These are phyloP conservation scores for Cryptosporidium meleagridis DNA, from an alignment of 169 alveolate species.

Conservation along the genomic window DNA sequence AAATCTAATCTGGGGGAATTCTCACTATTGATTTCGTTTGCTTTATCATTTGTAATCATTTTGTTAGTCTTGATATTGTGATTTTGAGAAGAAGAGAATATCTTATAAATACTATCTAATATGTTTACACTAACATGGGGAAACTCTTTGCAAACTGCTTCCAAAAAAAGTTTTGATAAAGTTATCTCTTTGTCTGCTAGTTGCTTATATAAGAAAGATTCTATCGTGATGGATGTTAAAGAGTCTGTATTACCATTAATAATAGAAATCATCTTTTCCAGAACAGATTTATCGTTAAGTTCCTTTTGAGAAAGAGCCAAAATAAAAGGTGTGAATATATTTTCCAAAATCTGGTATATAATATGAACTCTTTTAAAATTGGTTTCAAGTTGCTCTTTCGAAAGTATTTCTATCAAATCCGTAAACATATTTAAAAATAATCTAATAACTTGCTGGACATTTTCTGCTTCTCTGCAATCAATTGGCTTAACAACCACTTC, in stretches of 20 bases:
- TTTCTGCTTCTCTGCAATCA: neutral
- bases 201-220: neutral
- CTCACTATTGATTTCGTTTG: neutral
- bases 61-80: neutral
- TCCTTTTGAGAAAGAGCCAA: neutral
- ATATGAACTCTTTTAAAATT: neutral
- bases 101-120: neutral
- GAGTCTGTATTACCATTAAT: neutral
- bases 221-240: neutral
- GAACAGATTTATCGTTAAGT: neutral
- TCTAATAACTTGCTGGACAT: neutral
- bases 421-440: neutral
- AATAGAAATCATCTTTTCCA: neutral
- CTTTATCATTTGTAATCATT: neutral
- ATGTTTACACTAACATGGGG: neutral
- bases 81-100: neutral
- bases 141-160: neutral
- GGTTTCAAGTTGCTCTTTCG: neutral
- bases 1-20: neutral
- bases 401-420: neutral
- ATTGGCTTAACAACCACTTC: neutral
- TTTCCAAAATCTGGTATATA: conserved; percentile 1
- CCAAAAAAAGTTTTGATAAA: neutral
- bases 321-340: neutral
- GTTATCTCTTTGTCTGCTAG: neutral